Evolutionary conservation across 768 basidiomycete genomes (phyloP).

Genomic region (Trametes gibbosa): DNA sequence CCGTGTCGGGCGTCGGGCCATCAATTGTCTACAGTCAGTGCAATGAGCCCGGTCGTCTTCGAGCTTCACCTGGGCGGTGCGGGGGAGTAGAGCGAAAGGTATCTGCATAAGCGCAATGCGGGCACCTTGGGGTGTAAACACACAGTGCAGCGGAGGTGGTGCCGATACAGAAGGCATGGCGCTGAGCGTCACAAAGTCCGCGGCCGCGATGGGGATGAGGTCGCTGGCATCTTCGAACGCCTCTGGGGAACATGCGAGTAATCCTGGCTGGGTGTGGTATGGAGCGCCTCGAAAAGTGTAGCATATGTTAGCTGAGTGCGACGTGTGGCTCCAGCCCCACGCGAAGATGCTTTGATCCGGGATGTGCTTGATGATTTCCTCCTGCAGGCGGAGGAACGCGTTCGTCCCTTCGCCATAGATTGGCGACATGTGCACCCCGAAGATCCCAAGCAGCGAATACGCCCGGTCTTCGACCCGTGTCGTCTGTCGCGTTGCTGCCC

Average conservation of each 20-base stretch:
- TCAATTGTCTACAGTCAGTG: too few relatives aligned
- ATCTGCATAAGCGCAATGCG: background rate
- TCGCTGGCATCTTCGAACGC: background rate
- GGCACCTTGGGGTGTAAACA: background rate
- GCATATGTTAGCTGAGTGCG: background rate
- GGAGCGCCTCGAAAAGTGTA: background rate
- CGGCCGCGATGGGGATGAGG: background rate
- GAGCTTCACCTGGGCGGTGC: too few relatives aligned
- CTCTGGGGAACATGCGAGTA: background rate
- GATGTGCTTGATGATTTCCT: background rate
- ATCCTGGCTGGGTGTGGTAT: too few relatives aligned
- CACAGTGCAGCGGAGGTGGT: background rate
- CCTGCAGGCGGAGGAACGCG: background rate
- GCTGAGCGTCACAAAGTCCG: background rate
- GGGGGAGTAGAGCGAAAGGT: too few relatives aligned
- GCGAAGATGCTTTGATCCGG: background rate
- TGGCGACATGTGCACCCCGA: background rate
- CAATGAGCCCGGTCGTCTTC: too few relatives aligned
- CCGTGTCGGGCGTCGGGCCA: too few relatives aligned
- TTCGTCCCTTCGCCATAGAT: background rate
- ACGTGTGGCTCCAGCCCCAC: background rate
- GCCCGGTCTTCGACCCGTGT: background rate
- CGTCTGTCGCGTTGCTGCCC: background rate
- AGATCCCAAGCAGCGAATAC: background rate
- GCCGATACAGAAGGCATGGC: too few relatives aligned